Conservation (phyloP, 495 filamentous ascomycete genomes). For the Patellaria atrata region DNA sequence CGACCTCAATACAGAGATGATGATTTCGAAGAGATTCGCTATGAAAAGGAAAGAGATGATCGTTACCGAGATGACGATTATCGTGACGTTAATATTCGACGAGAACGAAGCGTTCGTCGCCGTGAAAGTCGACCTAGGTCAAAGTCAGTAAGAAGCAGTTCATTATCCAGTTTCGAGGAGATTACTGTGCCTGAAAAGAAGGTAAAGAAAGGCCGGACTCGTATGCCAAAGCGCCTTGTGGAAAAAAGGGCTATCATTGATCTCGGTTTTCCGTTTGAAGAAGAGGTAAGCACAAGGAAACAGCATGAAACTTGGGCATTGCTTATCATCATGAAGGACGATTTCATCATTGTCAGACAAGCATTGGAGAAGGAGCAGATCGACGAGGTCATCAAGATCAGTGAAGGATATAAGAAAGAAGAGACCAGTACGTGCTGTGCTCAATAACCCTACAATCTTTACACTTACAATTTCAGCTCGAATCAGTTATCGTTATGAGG, state of each 20-base stretch:
- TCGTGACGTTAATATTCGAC: conserved; percentile 21
- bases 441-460: too few species aligned
- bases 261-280: conserved; percentile 69
- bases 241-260: conserved; percentile 66
- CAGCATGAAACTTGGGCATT: conserved; percentile 5
- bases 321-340: conserved; percentile 39
- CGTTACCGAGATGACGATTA: conserved; percentile 18
- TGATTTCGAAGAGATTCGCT: conserved; percentile 30
- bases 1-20: conserved; percentile 19
- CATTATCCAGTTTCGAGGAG: conserved; percentile 21
- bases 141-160: conserved; percentile 17
- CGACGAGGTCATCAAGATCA: conserved; percentile 70
- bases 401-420: conserved; percentile 49
- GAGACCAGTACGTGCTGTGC: conserved; percentile 20
- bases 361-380: conserved; percentile 82
- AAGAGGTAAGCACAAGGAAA: conserved; percentile 47
- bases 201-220: conserved; percentile 76
- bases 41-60: conserved; percentile 10
- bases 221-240: conserved; percentile 63
- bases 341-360: conserved; percentile 60
- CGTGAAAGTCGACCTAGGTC: conserved; percentile 7
- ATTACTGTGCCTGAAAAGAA: conserved; percentile 28
- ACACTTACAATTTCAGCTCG: too few species aligned
- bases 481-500: conserved; percentile 26
- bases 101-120: conserved; percentile 20